Evolutionary conservation across 2,329 filamentous ascomycete species (phyloP).

Genomic region (Colletotrichum falcatum): DNA sequence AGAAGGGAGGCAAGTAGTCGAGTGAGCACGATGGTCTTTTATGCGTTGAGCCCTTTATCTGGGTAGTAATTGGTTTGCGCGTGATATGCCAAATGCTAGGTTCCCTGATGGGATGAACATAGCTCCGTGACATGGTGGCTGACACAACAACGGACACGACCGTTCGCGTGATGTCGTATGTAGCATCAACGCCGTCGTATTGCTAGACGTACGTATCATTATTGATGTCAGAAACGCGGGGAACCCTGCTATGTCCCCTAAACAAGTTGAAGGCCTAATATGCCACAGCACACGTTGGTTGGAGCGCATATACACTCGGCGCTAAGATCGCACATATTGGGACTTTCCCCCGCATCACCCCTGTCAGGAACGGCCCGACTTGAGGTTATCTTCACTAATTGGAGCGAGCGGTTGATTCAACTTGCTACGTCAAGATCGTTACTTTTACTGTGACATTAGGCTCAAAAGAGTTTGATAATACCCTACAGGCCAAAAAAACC

Average conservation of each 20-base stretch:
- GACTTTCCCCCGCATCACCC: not conserved
- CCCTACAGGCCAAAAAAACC: conserved; percentile 44
- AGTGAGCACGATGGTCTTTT: not conserved
- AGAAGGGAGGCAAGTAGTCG: not conserved
- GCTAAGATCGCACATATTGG: not conserved
- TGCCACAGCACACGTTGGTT: not conserved
- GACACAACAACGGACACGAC: not conserved
- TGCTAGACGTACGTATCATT: not conserved
- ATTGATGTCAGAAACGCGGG: not conserved
- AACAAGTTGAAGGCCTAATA: not conserved
- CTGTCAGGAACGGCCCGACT: too few relatives aligned
- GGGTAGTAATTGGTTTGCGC: not conserved
- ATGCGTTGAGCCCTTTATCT: not conserved
- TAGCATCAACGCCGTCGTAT: not conserved
- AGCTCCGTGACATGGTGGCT: not conserved
- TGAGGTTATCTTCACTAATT: too few relatives aligned
- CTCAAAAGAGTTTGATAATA: conserved; percentile 49
- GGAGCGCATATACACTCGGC: not conserved
- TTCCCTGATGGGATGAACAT: not conserved
- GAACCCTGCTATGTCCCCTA: not conserved
- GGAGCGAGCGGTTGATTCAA: not conserved
- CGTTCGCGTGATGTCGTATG: not conserved
- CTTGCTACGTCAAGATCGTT: not conserved
- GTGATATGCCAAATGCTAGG: not conserved
- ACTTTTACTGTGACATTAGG: not conserved